Conservation (phyloP, 1,284 basidiomycete genomes). For the Wallemia ichthyophaga region DNA sequence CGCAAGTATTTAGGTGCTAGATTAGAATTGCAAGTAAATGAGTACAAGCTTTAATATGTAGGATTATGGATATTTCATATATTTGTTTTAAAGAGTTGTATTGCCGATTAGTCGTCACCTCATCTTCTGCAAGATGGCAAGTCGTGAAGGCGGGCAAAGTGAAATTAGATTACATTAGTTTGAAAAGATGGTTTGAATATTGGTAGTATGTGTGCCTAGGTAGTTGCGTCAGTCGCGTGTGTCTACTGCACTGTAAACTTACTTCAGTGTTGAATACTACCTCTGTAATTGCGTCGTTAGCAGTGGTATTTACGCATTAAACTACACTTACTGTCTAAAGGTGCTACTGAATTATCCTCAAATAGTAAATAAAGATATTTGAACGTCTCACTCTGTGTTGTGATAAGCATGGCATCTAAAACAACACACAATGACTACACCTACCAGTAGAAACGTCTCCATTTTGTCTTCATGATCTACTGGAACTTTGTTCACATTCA, state of each 20-base stretch:
- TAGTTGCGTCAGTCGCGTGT: not conserved
- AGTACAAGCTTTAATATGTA: too few species aligned
- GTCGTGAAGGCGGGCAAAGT: too few species aligned
- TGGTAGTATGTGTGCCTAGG: slow-evolving; percentile 33
- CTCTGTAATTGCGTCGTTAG: slow-evolving; percentile 19
- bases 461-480: slow-evolving; percentile 51
- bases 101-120: too few species aligned
- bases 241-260: slow-evolving; percentile 8
- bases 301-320: not conserved
- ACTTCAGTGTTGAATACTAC: slow-evolving; percentile 90
- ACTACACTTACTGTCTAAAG: slow-evolving; percentile 30
- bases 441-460: slow-evolving; percentile 74
- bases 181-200: slow-evolving; percentile 26
- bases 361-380: slow-evolving; percentile 86
- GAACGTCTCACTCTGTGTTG: slow-evolving; percentile 40
- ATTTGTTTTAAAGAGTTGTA: too few species aligned
- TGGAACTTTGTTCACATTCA: slow-evolving; percentile 49
- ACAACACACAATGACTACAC: slow-evolving; percentile 9
- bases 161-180: slow-evolving; percentile 23
- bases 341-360: slow-evolving; percentile 35
- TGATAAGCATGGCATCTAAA: not conserved
- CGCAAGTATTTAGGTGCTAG: too few species aligned
- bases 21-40: too few species aligned
- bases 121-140: too few species aligned
- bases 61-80: too few species aligned